A percentile compares a stretch with the other conserved stretches of the same genome.
Conservation (phyloP, 2,329 filamentous ascomycete genomes). For the Epichloe elymi region DNA sequence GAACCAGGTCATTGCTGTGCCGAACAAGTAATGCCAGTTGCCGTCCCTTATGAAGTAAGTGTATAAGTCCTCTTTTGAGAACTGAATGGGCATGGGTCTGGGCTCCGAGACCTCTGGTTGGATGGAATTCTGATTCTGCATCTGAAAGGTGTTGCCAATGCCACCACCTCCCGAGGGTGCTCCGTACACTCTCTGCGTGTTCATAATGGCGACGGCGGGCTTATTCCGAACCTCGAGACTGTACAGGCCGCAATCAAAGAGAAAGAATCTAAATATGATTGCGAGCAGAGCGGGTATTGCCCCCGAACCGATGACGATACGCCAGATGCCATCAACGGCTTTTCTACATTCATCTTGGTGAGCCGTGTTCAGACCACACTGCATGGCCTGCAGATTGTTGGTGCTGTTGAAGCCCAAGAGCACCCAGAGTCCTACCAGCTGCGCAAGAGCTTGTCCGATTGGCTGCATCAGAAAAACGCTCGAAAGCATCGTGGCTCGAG, state of each 20-base stretch:
- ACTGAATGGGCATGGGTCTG: constrained; percentile 31
- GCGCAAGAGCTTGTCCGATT: constrained; percentile 51
- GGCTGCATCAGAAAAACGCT: constrained; percentile 59
- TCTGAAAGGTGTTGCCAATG: constrained; percentile 10
- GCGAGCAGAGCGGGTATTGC: constrained; percentile 50
- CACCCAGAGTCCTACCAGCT: constrained; percentile 44
- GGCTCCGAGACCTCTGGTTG: constrained; percentile 19
- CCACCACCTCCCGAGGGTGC: constrained; percentile 15
- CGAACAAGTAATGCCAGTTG: constrained; percentile 23
- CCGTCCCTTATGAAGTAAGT: constrained; percentile 34
- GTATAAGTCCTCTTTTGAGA: constrained; percentile 33
- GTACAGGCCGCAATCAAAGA: constrained; percentile 54
- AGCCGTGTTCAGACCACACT: constrained; percentile 33
- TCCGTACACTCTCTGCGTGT: constrained; percentile 46
- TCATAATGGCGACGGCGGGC: constrained; percentile 42
- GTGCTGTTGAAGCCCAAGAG: constrained; percentile 31
- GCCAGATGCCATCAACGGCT: constrained; percentile 48
- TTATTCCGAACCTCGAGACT: constrained; percentile 52
- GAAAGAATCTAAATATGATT: constrained; percentile 52
- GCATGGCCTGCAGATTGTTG: constrained; percentile 28
- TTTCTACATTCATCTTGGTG: constrained; percentile 32
- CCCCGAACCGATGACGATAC: constrained; percentile 53
- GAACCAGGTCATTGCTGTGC: constrained; percentile 36
- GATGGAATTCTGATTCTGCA: constrained; percentile 13
- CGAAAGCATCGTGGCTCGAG: constrained; percentile 54